phyloP scores from a whole-genome alignment of 768 basidiomycete species.

The Psilocybe sp. region DNA sequence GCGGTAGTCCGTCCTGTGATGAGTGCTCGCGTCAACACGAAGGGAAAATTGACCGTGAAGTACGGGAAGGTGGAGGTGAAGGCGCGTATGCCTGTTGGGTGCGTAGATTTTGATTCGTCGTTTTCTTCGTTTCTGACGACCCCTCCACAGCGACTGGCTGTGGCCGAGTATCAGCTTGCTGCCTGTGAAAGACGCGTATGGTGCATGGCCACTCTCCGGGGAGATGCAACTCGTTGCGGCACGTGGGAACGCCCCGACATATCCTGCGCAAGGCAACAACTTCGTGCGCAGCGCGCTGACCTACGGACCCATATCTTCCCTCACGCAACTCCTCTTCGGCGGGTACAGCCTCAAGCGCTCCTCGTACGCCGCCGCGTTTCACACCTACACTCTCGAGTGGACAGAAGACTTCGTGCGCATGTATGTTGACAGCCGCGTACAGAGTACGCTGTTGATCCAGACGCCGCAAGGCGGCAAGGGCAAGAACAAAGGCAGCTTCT shows the following conservation, averaged over 20 bases:
- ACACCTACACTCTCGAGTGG: conserved; percentile 18
- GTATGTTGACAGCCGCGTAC: conserved; percentile 72
- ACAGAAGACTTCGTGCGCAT: conserved; percentile 60
- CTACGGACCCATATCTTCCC: conserved; percentile 56
- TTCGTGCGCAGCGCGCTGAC: conserved; percentile 60
- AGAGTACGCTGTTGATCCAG: conserved; percentile 55
- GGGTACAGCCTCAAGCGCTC: conserved; percentile 31
- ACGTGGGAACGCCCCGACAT: conserved; percentile 58
- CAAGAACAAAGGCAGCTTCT: conserved; percentile 57
- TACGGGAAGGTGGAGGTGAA: conserved; percentile 62
- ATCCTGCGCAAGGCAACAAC: conserved; percentile 55
- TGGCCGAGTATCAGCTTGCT: conserved; percentile 80
- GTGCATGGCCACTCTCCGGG: conserved; percentile 57
- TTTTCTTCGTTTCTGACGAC: conserved; percentile 19
- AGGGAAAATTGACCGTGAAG: conserved; percentile 51
- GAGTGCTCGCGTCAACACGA: conserved; percentile 72
- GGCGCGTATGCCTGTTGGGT: conserved; percentile 60
- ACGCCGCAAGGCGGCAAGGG: conserved; percentile 31
- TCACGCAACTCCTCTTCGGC: conserved; percentile 56
- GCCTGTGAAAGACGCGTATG: conserved; percentile 60
- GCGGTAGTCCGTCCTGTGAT: conserved; percentile 72
- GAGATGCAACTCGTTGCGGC: conserved; percentile 60
- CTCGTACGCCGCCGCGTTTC: conserved; percentile 17
- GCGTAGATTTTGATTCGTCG: conserved; percentile 37
- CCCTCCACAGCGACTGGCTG: conserved; percentile 52